These are phyloP conservation scores for Desmodesmus armatus DNA, from an alignment of 139 green algal genomes.

Conservation along the genomic window DNA sequence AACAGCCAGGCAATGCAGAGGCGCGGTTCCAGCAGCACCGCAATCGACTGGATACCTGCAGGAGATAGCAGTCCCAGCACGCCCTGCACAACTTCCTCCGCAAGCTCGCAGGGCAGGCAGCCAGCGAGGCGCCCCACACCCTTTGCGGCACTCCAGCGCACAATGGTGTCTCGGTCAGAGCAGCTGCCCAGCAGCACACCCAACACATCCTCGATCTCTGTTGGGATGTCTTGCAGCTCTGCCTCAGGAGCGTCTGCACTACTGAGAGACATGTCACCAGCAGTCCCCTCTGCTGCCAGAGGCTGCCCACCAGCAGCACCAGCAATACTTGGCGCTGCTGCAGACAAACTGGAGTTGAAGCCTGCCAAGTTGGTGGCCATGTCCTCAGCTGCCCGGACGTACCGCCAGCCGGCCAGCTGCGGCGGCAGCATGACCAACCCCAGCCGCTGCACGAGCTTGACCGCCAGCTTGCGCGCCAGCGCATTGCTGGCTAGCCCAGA, in stretches of 20 bases:
- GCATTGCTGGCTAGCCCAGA: constrained; percentile 39
- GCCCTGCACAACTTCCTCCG: constrained; percentile 84
- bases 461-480: constrained; percentile 78
- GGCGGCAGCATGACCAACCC: constrained; percentile 84
- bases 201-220: constrained; percentile 67
- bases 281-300: constrained; percentile 16
- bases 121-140: constrained; percentile 88
- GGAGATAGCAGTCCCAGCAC: constrained; percentile 81
- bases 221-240: constrained; percentile 56
- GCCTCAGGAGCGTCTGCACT: constrained; percentile 45
- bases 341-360: constrained; percentile 72
- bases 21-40: no score
- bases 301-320: constrained; percentile 7
- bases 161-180: constrained; percentile 92
- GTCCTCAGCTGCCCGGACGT: constrained; percentile 58
- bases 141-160: constrained; percentile 96
- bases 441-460: constrained; percentile 89
- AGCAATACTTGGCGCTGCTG: no score
- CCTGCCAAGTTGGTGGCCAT: constrained; percentile 32
- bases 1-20: neutral
- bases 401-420: constrained; percentile 82
- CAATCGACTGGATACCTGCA: constrained; percentile 59
- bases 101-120: constrained; percentile 86
- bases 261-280: no score
- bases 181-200: constrained; percentile 77